Percentiles rank a stretch among this genome's conserved stretches.
These are phyloP conservation scores for Lizonia empirigonia DNA, from an alignment of 2,329 filamentous ascomycete species.

Conservation along the genomic window DNA sequence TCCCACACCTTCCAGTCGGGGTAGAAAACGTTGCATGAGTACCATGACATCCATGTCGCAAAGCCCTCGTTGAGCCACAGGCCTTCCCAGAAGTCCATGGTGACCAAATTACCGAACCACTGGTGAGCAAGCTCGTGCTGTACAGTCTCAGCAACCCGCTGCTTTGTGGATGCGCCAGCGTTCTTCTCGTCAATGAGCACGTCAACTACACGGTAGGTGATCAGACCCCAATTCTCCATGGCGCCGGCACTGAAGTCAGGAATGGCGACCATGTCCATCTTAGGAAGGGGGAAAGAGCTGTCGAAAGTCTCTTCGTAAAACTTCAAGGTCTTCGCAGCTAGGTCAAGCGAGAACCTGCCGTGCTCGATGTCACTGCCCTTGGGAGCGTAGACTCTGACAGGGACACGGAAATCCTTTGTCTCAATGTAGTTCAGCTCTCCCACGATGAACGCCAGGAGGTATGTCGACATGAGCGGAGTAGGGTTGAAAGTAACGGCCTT, in stretches of 20 bases:
- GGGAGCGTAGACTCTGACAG: constrained; percentile 91
- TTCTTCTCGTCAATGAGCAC: constrained; percentile 90
- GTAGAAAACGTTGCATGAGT: constrained; percentile 92
- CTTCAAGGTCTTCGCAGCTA: constrained; percentile 85
- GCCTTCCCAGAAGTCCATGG: constrained; percentile 99
- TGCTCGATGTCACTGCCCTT: constrained; percentile 89
- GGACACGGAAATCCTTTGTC: constrained; percentile 87
- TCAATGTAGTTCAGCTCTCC: constrained; percentile 94
- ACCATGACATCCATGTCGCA: constrained; percentile 92
- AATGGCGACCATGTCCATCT: constrained; percentile 97
- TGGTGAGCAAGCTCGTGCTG: constrained; percentile 97
- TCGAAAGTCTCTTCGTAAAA: constrained; percentile 97
- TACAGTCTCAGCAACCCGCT: constrained; percentile 92
- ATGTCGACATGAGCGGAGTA: constrained; percentile 94
- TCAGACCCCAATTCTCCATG: constrained; percentile 98
- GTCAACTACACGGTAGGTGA: constrained; percentile 93
- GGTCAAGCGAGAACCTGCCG: constrained; percentile 85
- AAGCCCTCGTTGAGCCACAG: constrained; percentile 96
- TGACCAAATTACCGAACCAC: constrained; percentile 97
- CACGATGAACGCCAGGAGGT: constrained; percentile 91
- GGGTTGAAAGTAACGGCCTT: constrained; percentile 92
- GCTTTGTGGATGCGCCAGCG: constrained; percentile 85
- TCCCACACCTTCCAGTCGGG: constrained; percentile 99
- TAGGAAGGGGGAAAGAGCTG: constrained; percentile 82
- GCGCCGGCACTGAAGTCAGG: constrained; percentile 94